Evolutionary conservation across 225 moss, liverwort and hornwort species (phyloP), one percentile per base, ranked within the genome.

Genomic region (Bryum argenteum): DNA sequence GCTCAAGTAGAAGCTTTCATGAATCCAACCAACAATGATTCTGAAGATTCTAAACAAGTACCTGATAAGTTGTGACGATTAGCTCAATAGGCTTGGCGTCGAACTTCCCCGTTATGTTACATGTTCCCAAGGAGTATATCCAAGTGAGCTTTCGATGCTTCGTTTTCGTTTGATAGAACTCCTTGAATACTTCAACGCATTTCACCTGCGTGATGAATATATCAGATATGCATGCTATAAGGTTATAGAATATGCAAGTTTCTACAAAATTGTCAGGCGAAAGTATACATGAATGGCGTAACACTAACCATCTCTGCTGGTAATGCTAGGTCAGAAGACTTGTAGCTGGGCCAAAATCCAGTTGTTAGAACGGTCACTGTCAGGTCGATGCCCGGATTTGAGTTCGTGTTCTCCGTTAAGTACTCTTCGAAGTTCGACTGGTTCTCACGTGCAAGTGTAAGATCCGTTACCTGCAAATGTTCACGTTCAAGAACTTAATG

Each of bases 291-390:
- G 14, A 28, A n/a, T n/a, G n/a, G 7, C 58, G 15, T 14, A 40
- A 73, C 45, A 76, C 83, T 55, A 39, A 97, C 97, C 97, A 97
- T 97, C 78, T 97, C 97, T 45, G 91, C 97, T 51, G 97, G 97
- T 71, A 97, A 78, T 14, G 97, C 97, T 62, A 97, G 85, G 67
- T 97, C 97, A 15, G 97, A 97, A 20, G 97, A 97, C 74, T 94
- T 97, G 47, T 97, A 97, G 48, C 94, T 97, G 10, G 97, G 97
- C 97, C 97, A 97, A 58, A 97, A 97, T 11, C 97, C 97, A 66
- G 97, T 97, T 1, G 97, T 97, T 11, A 97, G 89, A 61, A 97
- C 97, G 28, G 97, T 97, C 57, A 97, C 97, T 12, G 97, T 97
- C 74, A 97, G 82, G 71, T 97, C 97, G 48, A 97, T 97, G 78